These are phyloP conservation scores for Claviceps maximensis DNA, from an alignment of 2,329 filamentous ascomycete species.

Conservation along the genomic window DNA sequence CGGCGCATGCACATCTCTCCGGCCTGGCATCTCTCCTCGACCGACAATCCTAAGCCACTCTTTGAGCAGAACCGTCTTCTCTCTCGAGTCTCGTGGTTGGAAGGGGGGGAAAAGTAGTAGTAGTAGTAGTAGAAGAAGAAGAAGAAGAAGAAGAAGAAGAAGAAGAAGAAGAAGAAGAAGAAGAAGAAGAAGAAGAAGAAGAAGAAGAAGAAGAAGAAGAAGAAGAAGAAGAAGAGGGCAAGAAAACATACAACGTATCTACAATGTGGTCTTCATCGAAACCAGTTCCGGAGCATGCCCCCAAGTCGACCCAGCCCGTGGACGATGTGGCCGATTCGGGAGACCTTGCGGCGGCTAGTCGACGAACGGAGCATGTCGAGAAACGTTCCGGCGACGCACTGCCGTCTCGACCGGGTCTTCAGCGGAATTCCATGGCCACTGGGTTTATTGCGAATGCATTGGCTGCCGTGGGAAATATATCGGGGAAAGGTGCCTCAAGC, in stretches of 20 bases:
- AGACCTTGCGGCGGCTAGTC: slow-evolving; percentile 17
- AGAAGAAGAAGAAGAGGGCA: no score
- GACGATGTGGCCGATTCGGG: slow-evolving; percentile 31
- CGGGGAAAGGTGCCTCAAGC: slow-evolving; percentile 10
- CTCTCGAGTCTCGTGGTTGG: no score
- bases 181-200: neutral
- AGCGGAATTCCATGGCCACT: slow-evolving; percentile 15
- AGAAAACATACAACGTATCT: neutral
- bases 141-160: slow-evolving; percentile 5
- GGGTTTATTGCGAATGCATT: no score
- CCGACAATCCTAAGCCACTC: neutral
- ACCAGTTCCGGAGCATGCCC: neutral
- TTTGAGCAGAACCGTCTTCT: neutral
- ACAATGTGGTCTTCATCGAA: slow-evolving; percentile 22
- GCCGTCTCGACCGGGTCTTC: slow-evolving; percentile 9
- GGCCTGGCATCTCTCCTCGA: neutral
- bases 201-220: slow-evolving; percentile 8
- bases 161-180: slow-evolving; percentile 2
- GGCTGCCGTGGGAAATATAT: slow-evolving; percentile 6
- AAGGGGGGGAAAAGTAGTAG: no score
- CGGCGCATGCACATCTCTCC: slow-evolving; percentile 1
- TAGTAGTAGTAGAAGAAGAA: no score
- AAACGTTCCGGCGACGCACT: slow-evolving; percentile 14
- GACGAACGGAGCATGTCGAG: slow-evolving; percentile 22
- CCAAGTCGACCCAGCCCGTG: slow-evolving; percentile 10